Evolutionary conservation across 192 early-diverging fungal species (phyloP).

Genomic region (Rhizophagus sp.): DNA sequence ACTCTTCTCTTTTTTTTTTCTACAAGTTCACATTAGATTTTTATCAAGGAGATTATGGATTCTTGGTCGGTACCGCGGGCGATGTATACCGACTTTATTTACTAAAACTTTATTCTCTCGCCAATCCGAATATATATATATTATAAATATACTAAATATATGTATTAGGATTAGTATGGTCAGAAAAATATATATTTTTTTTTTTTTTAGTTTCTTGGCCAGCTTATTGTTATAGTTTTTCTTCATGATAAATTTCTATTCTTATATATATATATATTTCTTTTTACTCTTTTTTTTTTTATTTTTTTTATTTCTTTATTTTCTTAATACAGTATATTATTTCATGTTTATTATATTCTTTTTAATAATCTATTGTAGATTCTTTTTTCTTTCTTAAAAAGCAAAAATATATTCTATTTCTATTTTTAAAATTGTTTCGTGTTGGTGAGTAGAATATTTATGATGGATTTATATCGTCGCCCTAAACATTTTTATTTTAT

Average conservation of each 20-base stretch:
- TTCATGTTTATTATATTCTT: neutral
- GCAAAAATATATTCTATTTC: neutral
- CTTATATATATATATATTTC: conserved; percentile 4
- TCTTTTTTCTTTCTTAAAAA: neutral
- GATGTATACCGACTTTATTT: neutral
- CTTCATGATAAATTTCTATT: conserved; percentile 27
- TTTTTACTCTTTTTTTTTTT: neutral
- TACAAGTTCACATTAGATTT: conserved; percentile 5
- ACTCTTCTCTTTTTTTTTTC: neutral
- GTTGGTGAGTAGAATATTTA: neutral
- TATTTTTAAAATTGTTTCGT: neutral
- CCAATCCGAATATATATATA: neutral
- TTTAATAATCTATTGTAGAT: conserved; percentile 4
- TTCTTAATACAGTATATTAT: neutral
- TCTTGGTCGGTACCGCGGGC: neutral
- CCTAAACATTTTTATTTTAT: neutral
- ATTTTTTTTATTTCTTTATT: neutral
- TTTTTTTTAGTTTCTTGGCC: neutral
- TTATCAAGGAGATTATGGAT: neutral
- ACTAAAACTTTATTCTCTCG: neutral
- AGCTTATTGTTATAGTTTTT: conserved; percentile 12
- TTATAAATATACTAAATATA: neutral
- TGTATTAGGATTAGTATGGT: neutral
- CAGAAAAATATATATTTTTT: neutral
- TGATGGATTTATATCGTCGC: neutral